Percentiles rank a stretch among this genome's conserved stretches.
Conservation (phyloP, 1,284 basidiomycete genomes). For the Pseudozyma hubeiensis region DNA sequence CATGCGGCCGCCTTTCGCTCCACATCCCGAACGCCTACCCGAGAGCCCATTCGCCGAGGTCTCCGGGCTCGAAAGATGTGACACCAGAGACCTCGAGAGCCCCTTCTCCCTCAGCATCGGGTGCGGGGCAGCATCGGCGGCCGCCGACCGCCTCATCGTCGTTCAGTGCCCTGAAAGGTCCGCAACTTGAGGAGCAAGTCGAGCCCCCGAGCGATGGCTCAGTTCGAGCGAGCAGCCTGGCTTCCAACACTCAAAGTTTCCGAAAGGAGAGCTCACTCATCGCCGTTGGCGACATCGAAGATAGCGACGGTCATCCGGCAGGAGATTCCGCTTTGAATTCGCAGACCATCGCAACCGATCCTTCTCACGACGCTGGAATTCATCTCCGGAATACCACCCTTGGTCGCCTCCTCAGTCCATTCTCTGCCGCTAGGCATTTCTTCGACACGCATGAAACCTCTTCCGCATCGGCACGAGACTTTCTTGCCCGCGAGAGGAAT, state of each 20-base stretch:
- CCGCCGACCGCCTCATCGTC: not conserved
- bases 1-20: constrained; percentile 23
- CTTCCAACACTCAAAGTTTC: constrained; percentile 2
- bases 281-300: constrained; percentile 20
- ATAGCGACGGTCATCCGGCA: not conserved
- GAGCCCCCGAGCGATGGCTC: not conserved
- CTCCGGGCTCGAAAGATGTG: constrained; percentile 1
- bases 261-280: constrained; percentile 31
- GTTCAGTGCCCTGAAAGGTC: constrained; percentile 20
- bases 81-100: constrained; percentile 11
- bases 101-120: not conserved
- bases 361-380: not conserved
- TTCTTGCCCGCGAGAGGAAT: constrained; percentile 42
- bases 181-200: not conserved
- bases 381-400: not conserved
- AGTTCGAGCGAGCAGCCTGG: constrained; percentile 2
- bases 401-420: not conserved
- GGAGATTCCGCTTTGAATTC: no score
- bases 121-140: not conserved
- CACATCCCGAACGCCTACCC: constrained; percentile 45
- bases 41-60: constrained; percentile 11
- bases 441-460: constrained; percentile 19
- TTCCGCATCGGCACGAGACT: constrained; percentile 27
- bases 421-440: not conserved
- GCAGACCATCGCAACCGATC: no score